These are phyloP conservation scores for Aphelidium insulamus DNA, from an alignment of 371 early-diverging fungal species.

Conservation along the genomic window DNA sequence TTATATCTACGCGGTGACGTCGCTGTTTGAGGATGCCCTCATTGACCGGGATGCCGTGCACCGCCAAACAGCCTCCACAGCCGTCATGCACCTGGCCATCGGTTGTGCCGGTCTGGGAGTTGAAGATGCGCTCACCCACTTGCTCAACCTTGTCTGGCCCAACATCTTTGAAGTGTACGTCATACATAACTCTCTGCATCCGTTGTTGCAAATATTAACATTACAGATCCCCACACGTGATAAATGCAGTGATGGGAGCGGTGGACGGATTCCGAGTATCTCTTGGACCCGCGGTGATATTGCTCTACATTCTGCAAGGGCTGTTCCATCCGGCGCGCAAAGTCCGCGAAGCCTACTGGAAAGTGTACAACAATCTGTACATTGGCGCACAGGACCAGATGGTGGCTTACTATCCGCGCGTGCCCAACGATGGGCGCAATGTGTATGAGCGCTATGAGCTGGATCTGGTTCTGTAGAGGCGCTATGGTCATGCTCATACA, in stretches of 20 bases:
- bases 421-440: slow-evolving; percentile 59
- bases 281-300: slow-evolving; percentile 58
- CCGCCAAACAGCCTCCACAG: slow-evolving; percentile 85
- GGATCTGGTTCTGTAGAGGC: slow-evolving; percentile 19
- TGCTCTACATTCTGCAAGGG: slow-evolving; percentile 79
- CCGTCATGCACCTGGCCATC: slow-evolving; percentile 77
- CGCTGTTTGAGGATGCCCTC: slow-evolving; percentile 87
- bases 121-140: slow-evolving; percentile 78
- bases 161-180: slow-evolving; percentile 85
- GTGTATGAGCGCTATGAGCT: slow-evolving; percentile 51
- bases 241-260: slow-evolving; percentile 88
- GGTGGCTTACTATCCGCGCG: slow-evolving; percentile 69
- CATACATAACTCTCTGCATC: neutral
- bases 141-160: slow-evolving; percentile 91
- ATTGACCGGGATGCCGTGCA: slow-evolving; percentile 94
- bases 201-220: slow-evolving; percentile 1
- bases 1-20: slow-evolving; percentile 84
- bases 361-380: slow-evolving; percentile 84
- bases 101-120: slow-evolving; percentile 77
- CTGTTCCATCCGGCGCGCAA: slow-evolving; percentile 92
- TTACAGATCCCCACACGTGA: slow-evolving; percentile 62
- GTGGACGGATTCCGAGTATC: slow-evolving; percentile 82
- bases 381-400: slow-evolving; percentile 79
- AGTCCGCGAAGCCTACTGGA: slow-evolving; percentile 92
- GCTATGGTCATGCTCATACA: no score